Percentiles rank a stretch among this genome's conserved stretches.
These are phyloP conservation scores for Stephanodiscus minutulus DNA, from an alignment of 108 stramenopile species.

Conservation along the genomic window DNA sequence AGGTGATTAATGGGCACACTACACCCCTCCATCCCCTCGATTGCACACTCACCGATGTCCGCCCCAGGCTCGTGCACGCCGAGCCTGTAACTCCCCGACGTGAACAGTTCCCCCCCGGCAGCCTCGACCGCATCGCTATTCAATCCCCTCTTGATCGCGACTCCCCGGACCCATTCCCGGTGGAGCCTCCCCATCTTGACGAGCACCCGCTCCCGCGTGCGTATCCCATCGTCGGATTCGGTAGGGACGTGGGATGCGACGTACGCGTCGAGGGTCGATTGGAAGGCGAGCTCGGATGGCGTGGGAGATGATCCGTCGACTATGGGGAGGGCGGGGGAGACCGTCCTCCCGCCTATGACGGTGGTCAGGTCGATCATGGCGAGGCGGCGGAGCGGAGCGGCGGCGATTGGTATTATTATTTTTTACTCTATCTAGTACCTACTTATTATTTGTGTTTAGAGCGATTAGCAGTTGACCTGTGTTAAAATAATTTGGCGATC, in stretches of 20 bases:
- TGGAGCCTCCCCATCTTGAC: constrained; percentile 68
- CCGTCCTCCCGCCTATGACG: constrained; percentile 75
- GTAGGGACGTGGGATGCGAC: constrained; percentile 66
- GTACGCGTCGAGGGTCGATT: constrained; percentile 52
- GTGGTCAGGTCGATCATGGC: constrained; percentile 47
- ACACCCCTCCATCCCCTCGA: no score
- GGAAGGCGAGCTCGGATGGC: constrained; percentile 59
- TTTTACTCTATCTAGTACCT: no score
- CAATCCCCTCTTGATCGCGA: constrained; percentile 61
- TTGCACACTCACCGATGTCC: constrained; percentile 78
- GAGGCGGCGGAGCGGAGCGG: no score
- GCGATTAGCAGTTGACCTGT: no score
- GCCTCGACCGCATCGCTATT: constrained; percentile 61
- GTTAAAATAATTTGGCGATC: no score
- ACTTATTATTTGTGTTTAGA: no score
- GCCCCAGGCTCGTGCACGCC: constrained; percentile 96
- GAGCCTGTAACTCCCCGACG: constrained; percentile 93
- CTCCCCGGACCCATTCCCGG: constrained; percentile 73
- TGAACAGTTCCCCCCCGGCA: constrained; percentile 87
- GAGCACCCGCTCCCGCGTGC: constrained; percentile 77
- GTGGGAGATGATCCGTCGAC: constrained; percentile 66
- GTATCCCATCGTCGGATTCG: constrained; percentile 77
- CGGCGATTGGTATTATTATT: no score
- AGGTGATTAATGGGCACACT: no score
- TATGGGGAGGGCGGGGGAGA: constrained; percentile 77